Percentiles rank a stretch among this genome's conserved stretches.
Conservation (phyloP, 345 rosid species). For the Euphorbia tirucalli region DNA sequence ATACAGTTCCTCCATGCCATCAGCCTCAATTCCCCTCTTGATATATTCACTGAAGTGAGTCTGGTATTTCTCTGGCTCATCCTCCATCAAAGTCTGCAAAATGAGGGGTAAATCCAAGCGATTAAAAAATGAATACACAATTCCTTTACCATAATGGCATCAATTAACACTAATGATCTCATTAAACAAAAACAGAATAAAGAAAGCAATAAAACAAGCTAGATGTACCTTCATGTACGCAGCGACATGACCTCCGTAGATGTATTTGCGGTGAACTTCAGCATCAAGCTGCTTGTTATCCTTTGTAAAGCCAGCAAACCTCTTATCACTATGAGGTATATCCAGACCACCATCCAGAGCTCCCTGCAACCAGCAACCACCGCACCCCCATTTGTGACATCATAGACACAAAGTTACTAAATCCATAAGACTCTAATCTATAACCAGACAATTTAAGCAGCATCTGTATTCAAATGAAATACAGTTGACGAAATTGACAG, state of each 20-base stretch:
- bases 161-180: background rate
- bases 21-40: slow-evolving; percentile 61
- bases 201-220: background rate
- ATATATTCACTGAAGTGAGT: slow-evolving; percentile 58
- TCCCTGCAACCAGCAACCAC: slow-evolving; percentile 42
- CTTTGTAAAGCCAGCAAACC: slow-evolving; percentile 79
- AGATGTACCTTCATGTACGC: slow-evolving; percentile 66
- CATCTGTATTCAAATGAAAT: background rate
- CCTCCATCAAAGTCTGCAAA: slow-evolving; percentile 55
- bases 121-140: background rate
- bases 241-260: slow-evolving; percentile 78
- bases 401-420: background rate
- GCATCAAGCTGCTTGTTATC: slow-evolving; percentile 75
- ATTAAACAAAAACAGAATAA: background rate
- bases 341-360: slow-evolving; percentile 94
- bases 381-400: background rate
- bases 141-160: background rate
- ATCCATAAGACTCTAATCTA: background rate
- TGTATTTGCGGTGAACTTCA: slow-evolving; percentile 77
- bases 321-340: slow-evolving; percentile 81
- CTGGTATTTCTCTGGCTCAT: slow-evolving; percentile 77
- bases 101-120: background rate
- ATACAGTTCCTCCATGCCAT: slow-evolving; percentile 51
- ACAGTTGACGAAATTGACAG: background rate
- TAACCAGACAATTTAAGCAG: background rate